phyloP scores from a whole-genome alignment of 495 filamentous ascomycete genomes.

The Penicillium tannophilum region DNA sequence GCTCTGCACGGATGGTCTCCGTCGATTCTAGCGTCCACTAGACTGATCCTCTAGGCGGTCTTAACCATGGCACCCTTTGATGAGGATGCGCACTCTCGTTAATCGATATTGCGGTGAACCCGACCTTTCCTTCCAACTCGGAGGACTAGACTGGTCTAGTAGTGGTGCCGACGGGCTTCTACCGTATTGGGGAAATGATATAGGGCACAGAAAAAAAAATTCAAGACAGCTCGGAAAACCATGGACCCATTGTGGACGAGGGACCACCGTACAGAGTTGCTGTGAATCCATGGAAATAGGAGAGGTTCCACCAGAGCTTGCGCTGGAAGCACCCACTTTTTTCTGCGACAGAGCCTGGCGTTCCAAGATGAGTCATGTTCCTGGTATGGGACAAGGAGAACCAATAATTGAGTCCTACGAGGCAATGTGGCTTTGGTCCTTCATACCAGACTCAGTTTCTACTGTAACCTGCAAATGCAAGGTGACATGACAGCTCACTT shows the following conservation, averaged over 20 bases:
- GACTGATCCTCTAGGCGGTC: conserved; percentile 13
- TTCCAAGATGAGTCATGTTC: conserved; percentile 4
- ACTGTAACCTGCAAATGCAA: conserved; percentile 1
- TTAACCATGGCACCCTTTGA: conserved; percentile 35
- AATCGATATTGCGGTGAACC: conserved; percentile 15
- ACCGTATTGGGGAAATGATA: neutral
- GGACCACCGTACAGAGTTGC: conserved; percentile 19
- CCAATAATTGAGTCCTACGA: conserved; percentile 46
- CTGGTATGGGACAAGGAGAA: conserved; percentile 36
- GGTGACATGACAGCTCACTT: conserved; percentile 11
- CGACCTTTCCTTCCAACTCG: neutral
- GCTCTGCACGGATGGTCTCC: conserved; percentile 21
- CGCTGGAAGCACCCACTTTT: conserved; percentile 16
- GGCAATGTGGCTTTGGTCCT: conserved; percentile 4
- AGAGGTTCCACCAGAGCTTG: conserved; percentile 23
- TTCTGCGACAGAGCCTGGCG: conserved; percentile 6
- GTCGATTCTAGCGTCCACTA: conserved; percentile 31
- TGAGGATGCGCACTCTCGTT: conserved; percentile 27
- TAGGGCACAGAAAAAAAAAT: conserved; percentile 6
- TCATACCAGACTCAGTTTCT: neutral
- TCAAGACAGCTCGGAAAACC: neutral
- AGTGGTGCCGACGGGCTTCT: conserved; percentile 1
- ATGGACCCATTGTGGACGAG: conserved; percentile 7
- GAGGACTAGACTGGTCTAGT: neutral
- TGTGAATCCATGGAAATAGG: conserved; percentile 16